Evolutionary conservation across 805 yeast species (phyloP), one percentile per base, ranked within the genome.

Genomic region (Metschnikowia amazonensis): DNA sequence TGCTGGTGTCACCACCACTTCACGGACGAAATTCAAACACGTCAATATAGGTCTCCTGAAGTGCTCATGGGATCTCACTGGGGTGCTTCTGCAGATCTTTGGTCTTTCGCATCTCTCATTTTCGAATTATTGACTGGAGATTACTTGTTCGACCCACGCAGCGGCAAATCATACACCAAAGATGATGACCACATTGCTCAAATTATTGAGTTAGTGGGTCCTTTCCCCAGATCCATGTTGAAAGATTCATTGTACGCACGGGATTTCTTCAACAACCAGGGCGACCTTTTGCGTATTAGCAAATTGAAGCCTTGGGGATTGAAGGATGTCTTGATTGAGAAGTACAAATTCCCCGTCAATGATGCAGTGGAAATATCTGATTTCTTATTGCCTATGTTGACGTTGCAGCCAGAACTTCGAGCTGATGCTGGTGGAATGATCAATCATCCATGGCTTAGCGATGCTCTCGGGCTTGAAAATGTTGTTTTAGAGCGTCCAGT

Each of bases 351-450:
- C 47, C 64, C 79, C 25, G 77, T 75, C 20, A 69, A 70, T 10
- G 94, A 86, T 45, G 89, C 97, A 3, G 71, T 75, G 34, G 84
- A 81, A 45, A 76, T 94, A 36, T 66, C 90, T 7, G 88, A 82
- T 55, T 89, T 94, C 58, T 66, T 94, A 50, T 62, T 77, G 37
- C 97, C 97, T 7, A 88, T 94, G 96, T 72, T 94, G 37, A 63
- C 74, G 17, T 65, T 88, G 17, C 87, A 84, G 61, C 98, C 99
- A 1, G 82, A 78, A 48, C 64, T 67, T 44, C 75, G 99, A 53
- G 92, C 92, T 11, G 99, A 94, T 68, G 98, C 98, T 1, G 99
- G 98, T 16, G 97, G 97, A 3, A 77, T 89, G 81, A 80, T 87
- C 2, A 85, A 88, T 58, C 96, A 89, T 62, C 82, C 84, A 10